phyloP scores from a whole-genome alignment of 2,329 filamentous ascomycete species.

The Fusarium pseudoanthophilum region DNA sequence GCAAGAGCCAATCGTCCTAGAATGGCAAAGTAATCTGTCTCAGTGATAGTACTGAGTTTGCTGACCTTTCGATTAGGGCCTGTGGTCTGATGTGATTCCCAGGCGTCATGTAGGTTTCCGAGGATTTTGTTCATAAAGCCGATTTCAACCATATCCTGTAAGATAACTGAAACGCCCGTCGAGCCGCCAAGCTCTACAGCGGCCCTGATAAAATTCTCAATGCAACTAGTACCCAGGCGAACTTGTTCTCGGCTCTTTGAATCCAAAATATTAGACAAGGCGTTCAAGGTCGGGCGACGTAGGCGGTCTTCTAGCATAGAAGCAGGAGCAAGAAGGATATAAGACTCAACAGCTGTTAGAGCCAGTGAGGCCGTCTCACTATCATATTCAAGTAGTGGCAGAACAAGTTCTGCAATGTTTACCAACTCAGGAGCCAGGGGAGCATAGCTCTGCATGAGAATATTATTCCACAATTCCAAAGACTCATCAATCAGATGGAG shows the following conservation, averaged over 20 bases:
- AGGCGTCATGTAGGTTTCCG: constrained; percentile 72
- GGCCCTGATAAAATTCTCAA: constrained; percentile 73
- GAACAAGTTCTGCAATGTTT: constrained; percentile 68
- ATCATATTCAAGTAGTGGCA: constrained; percentile 74
- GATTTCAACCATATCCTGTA: constrained; percentile 71
- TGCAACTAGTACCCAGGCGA: constrained; percentile 67
- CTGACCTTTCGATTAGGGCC: constrained; percentile 79
- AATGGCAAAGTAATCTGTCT: constrained; percentile 87
- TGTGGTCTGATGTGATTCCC: constrained; percentile 81
- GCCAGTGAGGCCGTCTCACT: constrained; percentile 71
- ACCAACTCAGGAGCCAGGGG: constrained; percentile 72
- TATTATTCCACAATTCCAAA: constrained; percentile 85
- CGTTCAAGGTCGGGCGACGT: constrained; percentile 61
- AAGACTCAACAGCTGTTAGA: constrained; percentile 74
- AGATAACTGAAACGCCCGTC: constrained; percentile 69
- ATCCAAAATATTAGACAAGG: constrained; percentile 61
- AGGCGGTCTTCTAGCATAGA: constrained; percentile 69
- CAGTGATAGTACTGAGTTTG: constrained; percentile 77
- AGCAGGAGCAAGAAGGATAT: constrained; percentile 76
- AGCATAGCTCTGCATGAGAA: constrained; percentile 73
- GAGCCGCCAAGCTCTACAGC: constrained; percentile 71
- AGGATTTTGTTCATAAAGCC: constrained; percentile 73
- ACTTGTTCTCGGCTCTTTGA: constrained; percentile 67
- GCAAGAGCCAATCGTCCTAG: constrained; percentile 81
- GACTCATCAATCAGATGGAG: constrained; percentile 92